Percentiles rank a stretch among this genome's conserved stretches.
These are phyloP conservation scores for Copromyces sp. DNA, from an alignment of 495 filamentous ascomycete species.

Conservation along the genomic window DNA sequence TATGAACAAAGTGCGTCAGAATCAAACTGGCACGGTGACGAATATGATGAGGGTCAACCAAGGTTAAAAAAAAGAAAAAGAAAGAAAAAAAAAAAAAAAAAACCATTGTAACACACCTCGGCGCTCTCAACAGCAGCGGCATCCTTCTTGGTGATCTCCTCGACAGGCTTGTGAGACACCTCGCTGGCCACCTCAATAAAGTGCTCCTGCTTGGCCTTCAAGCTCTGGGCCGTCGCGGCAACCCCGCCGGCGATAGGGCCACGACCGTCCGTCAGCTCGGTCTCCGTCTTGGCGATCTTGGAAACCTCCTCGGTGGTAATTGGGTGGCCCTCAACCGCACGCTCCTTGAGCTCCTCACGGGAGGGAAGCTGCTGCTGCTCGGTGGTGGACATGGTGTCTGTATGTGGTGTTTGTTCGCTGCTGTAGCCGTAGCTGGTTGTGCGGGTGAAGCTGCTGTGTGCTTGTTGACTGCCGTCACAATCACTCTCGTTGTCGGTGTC, in stretches of 20 bases:
- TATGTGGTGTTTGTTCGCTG: background rate
- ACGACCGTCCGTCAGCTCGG: slow-evolving; percentile 15
- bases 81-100: background rate
- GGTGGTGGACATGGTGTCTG: background rate
- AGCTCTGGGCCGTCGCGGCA: slow-evolving; percentile 19
- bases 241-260: slow-evolving; percentile 19
- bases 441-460: background rate
- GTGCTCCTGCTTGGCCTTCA: slow-evolving; percentile 23
- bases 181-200: slow-evolving; percentile 19
- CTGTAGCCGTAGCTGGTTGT: background rate
- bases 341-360: slow-evolving; percentile 14
- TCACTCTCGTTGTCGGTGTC: background rate
- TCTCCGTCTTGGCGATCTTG: slow-evolving; percentile 13
- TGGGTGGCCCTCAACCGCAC: slow-evolving; percentile 14
- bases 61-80: no score
- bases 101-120: slow-evolving; percentile 14
- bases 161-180: slow-evolving; percentile 20
- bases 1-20: background rate
- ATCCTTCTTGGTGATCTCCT: slow-evolving; percentile 21
- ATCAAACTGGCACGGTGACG: background rate
- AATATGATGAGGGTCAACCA: background rate
- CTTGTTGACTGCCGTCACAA: background rate
- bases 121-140: slow-evolving; percentile 17
- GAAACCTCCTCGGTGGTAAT: slow-evolving; percentile 16
- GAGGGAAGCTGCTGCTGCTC: slow-evolving; percentile 10